Evolutionary conservation across 441 rosid species (phyloP), one percentile per base, ranked within the genome.

Genomic region (Pelargonium citronellum): DNA sequence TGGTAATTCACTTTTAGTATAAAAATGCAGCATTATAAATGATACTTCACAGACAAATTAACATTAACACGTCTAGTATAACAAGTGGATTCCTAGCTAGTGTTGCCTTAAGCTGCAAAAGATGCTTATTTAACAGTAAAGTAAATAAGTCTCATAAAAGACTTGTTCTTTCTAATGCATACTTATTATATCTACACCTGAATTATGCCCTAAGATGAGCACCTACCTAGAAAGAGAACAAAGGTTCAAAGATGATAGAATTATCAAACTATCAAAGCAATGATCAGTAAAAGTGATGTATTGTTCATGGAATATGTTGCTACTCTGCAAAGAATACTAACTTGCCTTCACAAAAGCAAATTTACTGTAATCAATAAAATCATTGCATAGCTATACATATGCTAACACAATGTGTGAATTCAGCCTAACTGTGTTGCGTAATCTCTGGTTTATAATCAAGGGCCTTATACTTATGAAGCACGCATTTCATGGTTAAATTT

Each of bases 371-470:
- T 61, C 68, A 64, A 55, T 11, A 70, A 53, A 65, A 81, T 77
- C 70, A 79, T 74, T 71, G 67, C 64, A 62, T 61, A 47, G 71
- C 62, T 64, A 72, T 68, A 41, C 70, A 66, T 30, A 69, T 15
- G 9, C 44, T 67, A 68, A 58, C 37, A 77, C 69, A 27, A 79
- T 67, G 79, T 65, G 73, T 80, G 55, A 39, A 69, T 58, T 64
- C 43, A 62, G 67, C 68, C 71, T 67, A 67, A 68, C 70, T 73
- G 19, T 71, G 55, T 71, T 75, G 77, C 67, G 71, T 71, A 69
- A 75, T 68, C 65, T 68, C 67, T 72, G 71, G 43, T 57, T 78
- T 64, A 70, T 63, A 75, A 79, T 77, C 74, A 76, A 75, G 69
- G 67, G 17, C 37, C 68, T 76, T 72, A 64, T 63, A 72, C 78